These are phyloP conservation scores for Sisymbrium irio DNA, from an alignment of 345 rosid species.

Conservation along the genomic window DNA sequence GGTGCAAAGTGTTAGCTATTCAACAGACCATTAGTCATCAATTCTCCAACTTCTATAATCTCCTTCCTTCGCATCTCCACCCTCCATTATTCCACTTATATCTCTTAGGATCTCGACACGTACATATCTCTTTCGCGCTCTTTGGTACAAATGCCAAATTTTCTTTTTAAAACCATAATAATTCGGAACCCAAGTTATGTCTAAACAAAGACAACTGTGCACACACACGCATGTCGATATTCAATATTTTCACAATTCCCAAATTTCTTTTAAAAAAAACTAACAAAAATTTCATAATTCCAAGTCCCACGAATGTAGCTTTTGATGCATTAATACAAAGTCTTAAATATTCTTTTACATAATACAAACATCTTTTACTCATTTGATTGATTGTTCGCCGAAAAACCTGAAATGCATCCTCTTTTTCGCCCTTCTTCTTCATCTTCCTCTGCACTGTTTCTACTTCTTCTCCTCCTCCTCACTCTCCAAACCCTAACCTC, in stretches of 20 bases:
- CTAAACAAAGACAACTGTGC: constrained; percentile 24
- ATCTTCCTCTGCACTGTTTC: constrained; percentile 32
- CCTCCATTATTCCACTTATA: not conserved
- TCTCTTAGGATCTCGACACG: constrained; percentile 3
- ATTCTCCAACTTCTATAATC: constrained; percentile 56
- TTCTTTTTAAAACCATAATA: not conserved
- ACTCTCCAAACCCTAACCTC: constrained; percentile 36
- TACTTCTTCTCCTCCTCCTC: constrained; percentile 38
- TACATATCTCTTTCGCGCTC: not conserved
- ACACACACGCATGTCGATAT: constrained; percentile 35
- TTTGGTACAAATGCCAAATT: not conserved
- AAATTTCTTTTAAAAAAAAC: not conserved
- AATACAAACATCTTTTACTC: constrained; percentile 8
- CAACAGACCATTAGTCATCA: constrained; percentile 62
- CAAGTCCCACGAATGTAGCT: constrained; percentile 35
- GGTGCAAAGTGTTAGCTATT: constrained; percentile 61
- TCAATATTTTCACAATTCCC: constrained; percentile 21
- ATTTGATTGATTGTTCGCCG: not conserved
- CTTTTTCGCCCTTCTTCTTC: constrained; percentile 32
- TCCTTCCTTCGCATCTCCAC: constrained; percentile 29
- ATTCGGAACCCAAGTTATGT: constrained; percentile 18
- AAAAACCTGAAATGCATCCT: constrained; percentile 24
- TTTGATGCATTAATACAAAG: constrained; percentile 29
- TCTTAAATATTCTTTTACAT: constrained; percentile 15
- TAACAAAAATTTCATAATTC: constrained; percentile 5